Conservation (phyloP, 345 rosid species). For the Syzygium grande region DNA sequence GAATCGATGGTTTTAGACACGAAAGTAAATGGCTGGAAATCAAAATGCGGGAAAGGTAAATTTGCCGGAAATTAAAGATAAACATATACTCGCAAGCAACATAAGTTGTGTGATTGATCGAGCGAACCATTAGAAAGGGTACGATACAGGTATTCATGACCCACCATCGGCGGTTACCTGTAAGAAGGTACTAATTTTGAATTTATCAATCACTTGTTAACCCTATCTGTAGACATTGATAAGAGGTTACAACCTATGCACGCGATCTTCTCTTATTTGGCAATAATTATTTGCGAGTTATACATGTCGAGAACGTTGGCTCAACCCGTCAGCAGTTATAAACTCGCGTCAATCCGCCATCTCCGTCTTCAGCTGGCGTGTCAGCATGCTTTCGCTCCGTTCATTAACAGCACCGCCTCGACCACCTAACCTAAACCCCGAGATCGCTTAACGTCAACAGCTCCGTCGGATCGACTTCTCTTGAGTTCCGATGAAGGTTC, state of each 20-base stretch:
- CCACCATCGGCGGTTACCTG: too few species aligned
- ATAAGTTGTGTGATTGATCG: too few species aligned
- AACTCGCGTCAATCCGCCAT: not conserved
- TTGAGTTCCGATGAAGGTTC: rapidly evolving
- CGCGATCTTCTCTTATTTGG: not conserved
- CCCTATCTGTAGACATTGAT: not conserved
- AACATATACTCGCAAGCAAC: too few species aligned
- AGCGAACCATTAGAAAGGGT: too few species aligned
- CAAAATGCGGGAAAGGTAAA: not conserved
- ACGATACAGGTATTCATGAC: too few species aligned
- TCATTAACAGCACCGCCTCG: not conserved
- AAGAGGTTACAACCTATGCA: not conserved
- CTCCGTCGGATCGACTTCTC: not conserved
- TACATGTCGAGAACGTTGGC: not conserved
- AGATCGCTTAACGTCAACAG: not conserved
- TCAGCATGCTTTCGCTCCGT: too few species aligned
- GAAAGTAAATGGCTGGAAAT: not conserved
- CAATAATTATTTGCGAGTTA: not conserved
- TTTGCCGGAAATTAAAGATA: not conserved
- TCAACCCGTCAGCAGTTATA: not conserved
- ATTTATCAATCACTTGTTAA: not conserved
- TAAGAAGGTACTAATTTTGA: not conserved
- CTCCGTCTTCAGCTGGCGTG: not conserved
- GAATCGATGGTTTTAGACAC: not conserved
- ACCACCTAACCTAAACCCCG: not conserved